These are phyloP conservation scores for Diutina rugosa DNA, from an alignment of 1,139 yeast genomes.

Conservation along the genomic window DNA sequence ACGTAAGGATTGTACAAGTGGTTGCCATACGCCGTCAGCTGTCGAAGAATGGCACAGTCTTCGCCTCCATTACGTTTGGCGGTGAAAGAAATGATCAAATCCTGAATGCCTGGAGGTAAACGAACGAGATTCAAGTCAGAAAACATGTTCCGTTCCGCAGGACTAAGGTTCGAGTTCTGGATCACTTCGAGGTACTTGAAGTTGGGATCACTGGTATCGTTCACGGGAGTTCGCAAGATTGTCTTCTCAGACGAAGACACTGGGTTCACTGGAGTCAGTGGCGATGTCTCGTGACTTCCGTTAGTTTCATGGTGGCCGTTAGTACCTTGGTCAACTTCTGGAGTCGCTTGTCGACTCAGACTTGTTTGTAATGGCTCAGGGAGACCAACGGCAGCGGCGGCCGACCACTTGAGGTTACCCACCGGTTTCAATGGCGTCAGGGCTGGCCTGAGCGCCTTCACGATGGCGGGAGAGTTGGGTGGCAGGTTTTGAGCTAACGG, in stretches of 20 bases:
- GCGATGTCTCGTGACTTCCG: background rate
- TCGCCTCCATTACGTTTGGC: slow-evolving; percentile 20
- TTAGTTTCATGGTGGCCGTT: slow-evolving; percentile 1
- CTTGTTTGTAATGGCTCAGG: background rate
- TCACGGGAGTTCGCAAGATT: slow-evolving; percentile 3
- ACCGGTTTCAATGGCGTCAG: slow-evolving; percentile 53
- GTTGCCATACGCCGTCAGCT: slow-evolving; percentile 13
- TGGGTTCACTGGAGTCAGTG: background rate
- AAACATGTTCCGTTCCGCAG: slow-evolving; percentile 21
- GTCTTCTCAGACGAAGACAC: background rate
- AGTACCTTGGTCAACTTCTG: background rate
- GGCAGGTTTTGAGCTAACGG: background rate
- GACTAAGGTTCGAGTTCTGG: slow-evolving; percentile 18
- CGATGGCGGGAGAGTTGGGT: slow-evolving; percentile 9
- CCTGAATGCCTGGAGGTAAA: slow-evolving; percentile 66
- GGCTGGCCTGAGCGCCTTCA: slow-evolving; percentile 52
- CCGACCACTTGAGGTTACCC: slow-evolving; percentile 57
- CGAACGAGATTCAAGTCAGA: slow-evolving; percentile 29
- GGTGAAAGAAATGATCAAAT: slow-evolving; percentile 40
- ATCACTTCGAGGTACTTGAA: slow-evolving; percentile 16
- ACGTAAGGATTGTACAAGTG: slow-evolving; percentile 12
- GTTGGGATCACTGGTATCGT: slow-evolving; percentile 6
- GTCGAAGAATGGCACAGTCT: slow-evolving; percentile 14
- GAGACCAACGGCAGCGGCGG: slow-evolving; percentile 43
- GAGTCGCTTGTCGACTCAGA: background rate